phyloP scores from a whole-genome alignment of 1,139 yeast genomes.

The Yamadazyma trypodendri region DNA sequence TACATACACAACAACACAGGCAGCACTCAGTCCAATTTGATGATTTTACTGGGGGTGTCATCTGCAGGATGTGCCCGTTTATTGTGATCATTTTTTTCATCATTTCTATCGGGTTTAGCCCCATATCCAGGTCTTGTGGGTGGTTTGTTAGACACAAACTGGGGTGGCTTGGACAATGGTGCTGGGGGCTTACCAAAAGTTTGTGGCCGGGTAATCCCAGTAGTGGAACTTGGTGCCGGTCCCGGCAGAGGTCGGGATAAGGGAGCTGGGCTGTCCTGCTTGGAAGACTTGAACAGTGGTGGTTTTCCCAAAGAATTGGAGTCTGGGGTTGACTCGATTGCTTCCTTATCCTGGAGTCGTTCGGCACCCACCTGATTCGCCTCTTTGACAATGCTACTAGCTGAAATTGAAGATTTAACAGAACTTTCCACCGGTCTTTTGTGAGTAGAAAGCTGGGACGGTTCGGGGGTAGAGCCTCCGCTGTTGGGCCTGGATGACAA shows the following conservation, averaged over 20 bases:
- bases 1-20: too few relatives aligned
- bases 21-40: constrained; percentile 3
- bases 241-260: constrained; percentile 8
- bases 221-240: neutral
- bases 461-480: constrained; percentile 29
- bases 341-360: constrained; percentile 3
- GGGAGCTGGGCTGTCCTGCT: constrained; percentile 3
- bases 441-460: constrained; percentile 19
- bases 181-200: constrained; percentile 24
- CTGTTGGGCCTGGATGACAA: constrained; percentile 22
- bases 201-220: constrained; percentile 17
- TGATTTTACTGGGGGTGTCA: constrained; percentile 7
- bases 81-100: constrained; percentile 3
- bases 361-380: constrained; percentile 9
- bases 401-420: constrained; percentile 1
- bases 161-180: constrained; percentile 30
- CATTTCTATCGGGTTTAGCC: constrained; percentile 10
- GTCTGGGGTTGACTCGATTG: constrained; percentile 2
- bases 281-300: constrained; percentile 8
- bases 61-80: constrained; percentile 10
- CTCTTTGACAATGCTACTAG: constrained; percentile 11
- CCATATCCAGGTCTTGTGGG: constrained; percentile 15
- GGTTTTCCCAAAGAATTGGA: constrained; percentile 12
- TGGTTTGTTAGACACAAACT: constrained; percentile 32
- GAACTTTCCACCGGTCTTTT: constrained; percentile 7